Evolutionary conservation across 257 asterid species (phyloP).

Genomic region (Henckelia pumila): DNA sequence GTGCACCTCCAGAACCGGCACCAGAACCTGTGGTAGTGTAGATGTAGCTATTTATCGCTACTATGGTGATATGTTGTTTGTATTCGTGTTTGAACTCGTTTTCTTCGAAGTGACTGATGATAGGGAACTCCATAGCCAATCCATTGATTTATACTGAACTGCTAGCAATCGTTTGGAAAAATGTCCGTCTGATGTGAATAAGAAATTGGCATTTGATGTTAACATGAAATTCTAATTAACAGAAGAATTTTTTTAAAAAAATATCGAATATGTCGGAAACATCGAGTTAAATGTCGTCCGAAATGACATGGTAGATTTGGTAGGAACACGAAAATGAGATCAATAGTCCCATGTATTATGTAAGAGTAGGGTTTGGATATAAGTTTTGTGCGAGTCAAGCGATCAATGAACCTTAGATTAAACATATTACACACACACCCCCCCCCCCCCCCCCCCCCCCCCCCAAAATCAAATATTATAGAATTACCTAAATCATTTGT

Average conservation of each 20-base stretch:
- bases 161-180: not conserved
- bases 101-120: not conserved
- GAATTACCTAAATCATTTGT: too few species aligned
- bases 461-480: too few species aligned
- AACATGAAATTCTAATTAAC: not conserved
- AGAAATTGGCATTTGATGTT: not conserved
- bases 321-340: not conserved
- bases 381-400: too few species aligned
- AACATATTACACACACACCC: too few species aligned
- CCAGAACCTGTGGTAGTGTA: not conserved
- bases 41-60: not conserved
- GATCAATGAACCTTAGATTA: too few species aligned
- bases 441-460: too few species aligned
- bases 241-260: too few species aligned
- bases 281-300: not conserved
- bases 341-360: too few species aligned
- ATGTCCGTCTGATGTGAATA: too few species aligned
- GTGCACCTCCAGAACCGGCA: slow-evolving; percentile 44
- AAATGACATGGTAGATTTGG: too few species aligned
- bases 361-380: too few species aligned
- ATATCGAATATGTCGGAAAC: not conserved
- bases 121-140: not conserved
- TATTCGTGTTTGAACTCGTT: not conserved
- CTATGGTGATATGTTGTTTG: not conserved
- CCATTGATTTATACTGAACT: not conserved